phyloP scores from a whole-genome alignment of 2,329 filamentous ascomycete species.

The Leptographium wingfieldii region DNA sequence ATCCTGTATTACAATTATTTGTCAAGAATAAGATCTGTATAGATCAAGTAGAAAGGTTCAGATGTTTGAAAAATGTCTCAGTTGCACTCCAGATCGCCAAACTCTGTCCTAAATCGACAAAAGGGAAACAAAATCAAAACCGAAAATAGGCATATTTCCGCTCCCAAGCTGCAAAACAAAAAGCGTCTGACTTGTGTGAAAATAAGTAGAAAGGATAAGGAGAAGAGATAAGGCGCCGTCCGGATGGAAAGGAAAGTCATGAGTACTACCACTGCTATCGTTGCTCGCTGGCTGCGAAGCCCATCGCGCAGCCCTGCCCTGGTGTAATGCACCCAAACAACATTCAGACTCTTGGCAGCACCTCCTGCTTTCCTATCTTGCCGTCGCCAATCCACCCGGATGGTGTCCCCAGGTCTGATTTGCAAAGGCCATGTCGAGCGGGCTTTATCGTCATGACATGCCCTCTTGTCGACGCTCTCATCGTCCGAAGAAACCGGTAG shows the following conservation, averaged over 20 bases:
- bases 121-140: constrained; percentile 7
- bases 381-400: neutral
- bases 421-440: neutral
- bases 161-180: constrained; percentile 3
- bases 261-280: neutral
- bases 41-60: neutral
- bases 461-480: neutral
- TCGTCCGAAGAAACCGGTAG: neutral
- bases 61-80: constrained; percentile 13
- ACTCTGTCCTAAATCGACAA: constrained; percentile 29
- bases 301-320: neutral
- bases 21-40: no score
- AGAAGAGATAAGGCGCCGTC: neutral
- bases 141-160: neutral
- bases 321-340: neutral
- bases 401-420: neutral
- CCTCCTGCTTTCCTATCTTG: neutral
- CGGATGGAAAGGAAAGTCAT: neutral
- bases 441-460: neutral
- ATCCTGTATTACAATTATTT: no score
- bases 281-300: neutral
- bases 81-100: constrained; percentile 39
- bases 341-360: neutral
- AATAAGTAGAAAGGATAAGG: neutral
- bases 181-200: constrained; percentile 3